Base-by-base conservation (phyloP, 441 rosid genomes). In the Hura crepitans region DNA sequence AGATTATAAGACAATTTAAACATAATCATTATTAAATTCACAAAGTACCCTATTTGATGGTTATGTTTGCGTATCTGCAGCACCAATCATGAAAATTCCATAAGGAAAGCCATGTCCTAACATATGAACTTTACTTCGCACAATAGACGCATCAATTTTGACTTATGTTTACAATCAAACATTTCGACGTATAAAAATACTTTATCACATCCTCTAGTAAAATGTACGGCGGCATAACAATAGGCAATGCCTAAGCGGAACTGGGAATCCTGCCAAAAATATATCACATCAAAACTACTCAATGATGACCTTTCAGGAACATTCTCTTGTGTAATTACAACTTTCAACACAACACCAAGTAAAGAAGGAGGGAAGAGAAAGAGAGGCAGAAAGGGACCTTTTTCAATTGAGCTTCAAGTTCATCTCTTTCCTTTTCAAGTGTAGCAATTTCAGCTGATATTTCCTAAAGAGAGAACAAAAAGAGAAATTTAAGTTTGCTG, bases 341-440 rank as follows among this genome's bases (percentile, higher is more conserved):
- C n/a, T n/a, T n/a, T n/a, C 37, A 11, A 30, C 15, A 20, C 15
- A 64, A 18, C 49, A 31, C 55, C 9, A 50, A 27, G 43, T 56
- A 62, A 25, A 27, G 30, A 23, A 4, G 4, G 45, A 43, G 10
- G 11, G 2, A 6, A n/a, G n/a, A n/a, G n/a, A n/a, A n/a, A n/a
- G 45, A 14, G 47, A 31, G 54, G 22, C 63, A n/a, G n/a, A n/a
- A n/a, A n/a, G n/a, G n/a, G 47, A 82, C 97, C 95, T 80, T 93
- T 79, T 93, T 93, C 80, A 95, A 77, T 77, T 92, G 89, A 66
- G 97, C 96, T 85, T 92, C 98, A 64, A 95, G 87, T 68, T 89
- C 89, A 78, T 86, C 87, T 82, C 98, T 88, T 83, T 85, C 81
- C 75, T 84, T 90, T 81, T 86, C 98, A 65, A 90, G 84, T 73